phyloP scores from a whole-genome alignment of 2,329 filamentous ascomycete species.

The Verticillium isaacii region DNA sequence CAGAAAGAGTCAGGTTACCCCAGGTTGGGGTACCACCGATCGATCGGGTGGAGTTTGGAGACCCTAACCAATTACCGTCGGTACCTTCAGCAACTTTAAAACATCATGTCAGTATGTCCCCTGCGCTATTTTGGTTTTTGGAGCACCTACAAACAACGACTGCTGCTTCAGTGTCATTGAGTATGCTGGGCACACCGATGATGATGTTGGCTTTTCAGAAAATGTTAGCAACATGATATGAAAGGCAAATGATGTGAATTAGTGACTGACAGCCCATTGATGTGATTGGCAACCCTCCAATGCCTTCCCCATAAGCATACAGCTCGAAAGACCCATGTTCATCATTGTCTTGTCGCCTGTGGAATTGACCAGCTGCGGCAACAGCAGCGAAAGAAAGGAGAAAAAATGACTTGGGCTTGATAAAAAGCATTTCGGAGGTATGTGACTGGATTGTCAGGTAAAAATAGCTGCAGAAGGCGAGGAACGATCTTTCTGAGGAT shows the following conservation, averaged over 20 bases:
- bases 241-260: too few relatives aligned
- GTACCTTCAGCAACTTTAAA: conserved; percentile 9
- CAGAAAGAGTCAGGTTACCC: conserved; percentile 18
- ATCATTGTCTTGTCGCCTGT: conserved; percentile 9
- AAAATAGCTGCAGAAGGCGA: too few relatives aligned
- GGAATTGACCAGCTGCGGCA: conserved; percentile 4
- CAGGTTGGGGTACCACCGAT: conserved; percentile 11
- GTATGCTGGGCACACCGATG: conserved; percentile 3
- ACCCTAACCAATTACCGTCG: conserved; percentile 12
- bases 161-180: conserved; percentile 6
- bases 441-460: not conserved
- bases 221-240: not conserved
- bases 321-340: conserved; percentile 14
- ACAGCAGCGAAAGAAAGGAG: conserved; percentile 6
- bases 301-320: conserved; percentile 20
- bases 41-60: conserved; percentile 12
- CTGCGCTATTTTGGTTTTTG: not conserved
- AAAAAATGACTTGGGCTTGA: not conserved
- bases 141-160: conserved; percentile 4
- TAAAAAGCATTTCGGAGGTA: not conserved
- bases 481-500: too few relatives aligned
- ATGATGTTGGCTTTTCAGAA: conserved; percentile 5
- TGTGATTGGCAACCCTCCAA: conserved; percentile 18
- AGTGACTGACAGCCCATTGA: conserved; percentile 15
- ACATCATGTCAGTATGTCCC: not conserved